phyloP scores from a whole-genome alignment of 192 early-diverging fungal species.

The Chytriomyces hyalinus region DNA sequence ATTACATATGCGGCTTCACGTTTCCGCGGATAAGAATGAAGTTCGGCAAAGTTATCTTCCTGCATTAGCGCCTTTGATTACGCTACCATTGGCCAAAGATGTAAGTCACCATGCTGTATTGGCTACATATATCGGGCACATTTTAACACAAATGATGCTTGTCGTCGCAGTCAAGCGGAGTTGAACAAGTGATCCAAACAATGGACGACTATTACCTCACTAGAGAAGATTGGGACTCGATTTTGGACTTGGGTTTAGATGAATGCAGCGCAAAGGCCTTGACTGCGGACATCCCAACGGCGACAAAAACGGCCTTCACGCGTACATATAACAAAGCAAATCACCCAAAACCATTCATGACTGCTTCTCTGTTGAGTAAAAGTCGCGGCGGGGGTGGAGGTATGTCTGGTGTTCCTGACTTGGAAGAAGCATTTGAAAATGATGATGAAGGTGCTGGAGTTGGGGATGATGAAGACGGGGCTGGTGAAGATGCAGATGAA shows the following conservation, averaged over 20 bases:
- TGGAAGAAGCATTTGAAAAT: constrained; percentile 63
- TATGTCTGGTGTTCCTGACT: constrained; percentile 48
- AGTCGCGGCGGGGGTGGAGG: constrained; percentile 12
- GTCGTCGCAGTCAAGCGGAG: constrained; percentile 48
- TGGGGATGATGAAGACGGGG: constrained; percentile 53
- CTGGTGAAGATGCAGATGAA: constrained; percentile 53
- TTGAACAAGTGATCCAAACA: constrained; percentile 72
- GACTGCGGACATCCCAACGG: constrained; percentile 61
- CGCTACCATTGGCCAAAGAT: constrained; percentile 56
- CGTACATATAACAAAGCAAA: constrained; percentile 60
- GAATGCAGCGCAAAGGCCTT: constrained; percentile 55
- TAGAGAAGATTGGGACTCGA: constrained; percentile 85
- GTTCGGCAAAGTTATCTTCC: constrained; percentile 88
- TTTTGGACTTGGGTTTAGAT: constrained; percentile 79
- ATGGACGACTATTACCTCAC: constrained; percentile 95
- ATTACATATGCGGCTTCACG: constrained; percentile 79
- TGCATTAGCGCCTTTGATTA: constrained; percentile 60
- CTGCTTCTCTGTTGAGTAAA: constrained; percentile 38
- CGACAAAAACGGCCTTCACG: constrained; percentile 81
- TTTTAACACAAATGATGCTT: not conserved
- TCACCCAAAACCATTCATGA: constrained; percentile 70
- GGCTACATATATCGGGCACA: too few species aligned
- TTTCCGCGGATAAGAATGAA: constrained; percentile 84
- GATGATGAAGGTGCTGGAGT: constrained; percentile 46
- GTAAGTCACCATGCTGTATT: not conserved